phyloP scores from a whole-genome alignment of 2,329 filamentous ascomycete genomes.

The Fusarium coffeatum region DNA sequence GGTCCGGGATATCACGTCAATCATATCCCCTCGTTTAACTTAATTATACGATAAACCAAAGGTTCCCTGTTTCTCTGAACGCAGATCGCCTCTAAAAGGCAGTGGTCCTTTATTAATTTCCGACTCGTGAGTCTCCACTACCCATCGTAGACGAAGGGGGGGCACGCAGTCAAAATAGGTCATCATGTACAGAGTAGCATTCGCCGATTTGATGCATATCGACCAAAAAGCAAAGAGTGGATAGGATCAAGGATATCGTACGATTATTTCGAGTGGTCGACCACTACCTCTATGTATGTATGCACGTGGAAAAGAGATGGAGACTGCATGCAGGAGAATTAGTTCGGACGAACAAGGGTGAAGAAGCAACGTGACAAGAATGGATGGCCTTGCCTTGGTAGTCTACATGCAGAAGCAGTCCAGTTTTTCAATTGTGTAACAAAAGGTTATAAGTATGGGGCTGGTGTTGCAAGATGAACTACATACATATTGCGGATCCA shows the following conservation, averaged over 20 bases:
- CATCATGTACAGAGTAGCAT: background rate
- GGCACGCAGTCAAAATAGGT: background rate
- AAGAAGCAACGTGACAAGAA: slow-evolving; percentile 12
- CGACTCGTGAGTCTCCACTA: slow-evolving; percentile 18
- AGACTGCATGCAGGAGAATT: slow-evolving; percentile 4
- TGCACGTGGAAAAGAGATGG: slow-evolving; percentile 27
- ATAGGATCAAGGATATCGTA: slow-evolving; percentile 18
- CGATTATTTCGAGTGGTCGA: slow-evolving; percentile 19
- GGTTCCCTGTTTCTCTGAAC: slow-evolving; percentile 1
- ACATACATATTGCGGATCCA: background rate
- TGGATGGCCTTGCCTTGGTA: background rate
- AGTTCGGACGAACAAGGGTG: slow-evolving; percentile 27
- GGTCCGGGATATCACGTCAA: slow-evolving; percentile 11
- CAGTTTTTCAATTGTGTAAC: background rate
- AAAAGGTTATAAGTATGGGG: background rate
- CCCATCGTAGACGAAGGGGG: background rate
- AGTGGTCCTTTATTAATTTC: slow-evolving; percentile 39
- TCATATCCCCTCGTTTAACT: background rate
- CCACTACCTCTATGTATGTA: slow-evolving; percentile 5
- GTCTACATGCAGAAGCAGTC: background rate
- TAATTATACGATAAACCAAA: background rate
- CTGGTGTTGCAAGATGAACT: background rate
- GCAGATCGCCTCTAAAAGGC: slow-evolving; percentile 8
- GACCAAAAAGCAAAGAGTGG: background rate
- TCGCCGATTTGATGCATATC: background rate